Percentiles rank a stretch among this genome's conserved stretches.
Conservation (phyloP, 2,329 filamentous ascomycete species). For the Pseudogymnoascus sp. region DNA sequence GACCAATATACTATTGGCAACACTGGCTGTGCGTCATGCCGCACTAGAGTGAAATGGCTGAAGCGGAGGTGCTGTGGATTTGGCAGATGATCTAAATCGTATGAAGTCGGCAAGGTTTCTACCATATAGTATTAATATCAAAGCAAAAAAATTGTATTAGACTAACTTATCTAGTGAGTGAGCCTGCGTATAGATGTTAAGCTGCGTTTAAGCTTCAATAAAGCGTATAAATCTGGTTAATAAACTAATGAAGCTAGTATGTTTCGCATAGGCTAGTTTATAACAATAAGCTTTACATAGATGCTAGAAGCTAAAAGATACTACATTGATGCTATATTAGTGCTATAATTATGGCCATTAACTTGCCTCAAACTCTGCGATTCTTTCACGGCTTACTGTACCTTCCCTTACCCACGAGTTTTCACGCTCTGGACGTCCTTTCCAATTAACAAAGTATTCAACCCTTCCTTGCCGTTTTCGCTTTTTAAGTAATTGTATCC, state of each 20-base stretch:
- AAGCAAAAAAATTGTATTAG: neutral
- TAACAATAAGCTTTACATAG: neutral
- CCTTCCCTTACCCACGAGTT: constrained; percentile 15
- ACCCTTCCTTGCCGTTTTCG: constrained; percentile 9
- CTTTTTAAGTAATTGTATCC: constrained; percentile 13
- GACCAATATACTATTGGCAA: too few relatives aligned
- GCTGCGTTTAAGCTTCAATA: neutral
- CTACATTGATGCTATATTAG: neutral
- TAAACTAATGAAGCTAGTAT: neutral
- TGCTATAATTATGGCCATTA: neutral
- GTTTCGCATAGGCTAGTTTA: neutral
- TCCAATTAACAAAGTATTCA: constrained; percentile 15
- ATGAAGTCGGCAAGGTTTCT: neutral
- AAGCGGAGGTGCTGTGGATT: neutral
- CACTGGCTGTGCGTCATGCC: neutral
- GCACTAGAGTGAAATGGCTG: neutral
- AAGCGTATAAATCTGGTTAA: neutral
- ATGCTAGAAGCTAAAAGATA: neutral
- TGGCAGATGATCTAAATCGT: neutral
- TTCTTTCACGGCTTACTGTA: constrained; percentile 11
- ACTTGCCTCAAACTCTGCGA: constrained; percentile 11
- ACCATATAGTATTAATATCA: neutral
- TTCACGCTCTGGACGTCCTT: constrained; percentile 11
- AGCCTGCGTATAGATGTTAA: neutral
- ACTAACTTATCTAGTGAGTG: neutral